Conservation (phyloP, 495 filamentous ascomycete species). For the Neurospora sp. region DNA sequence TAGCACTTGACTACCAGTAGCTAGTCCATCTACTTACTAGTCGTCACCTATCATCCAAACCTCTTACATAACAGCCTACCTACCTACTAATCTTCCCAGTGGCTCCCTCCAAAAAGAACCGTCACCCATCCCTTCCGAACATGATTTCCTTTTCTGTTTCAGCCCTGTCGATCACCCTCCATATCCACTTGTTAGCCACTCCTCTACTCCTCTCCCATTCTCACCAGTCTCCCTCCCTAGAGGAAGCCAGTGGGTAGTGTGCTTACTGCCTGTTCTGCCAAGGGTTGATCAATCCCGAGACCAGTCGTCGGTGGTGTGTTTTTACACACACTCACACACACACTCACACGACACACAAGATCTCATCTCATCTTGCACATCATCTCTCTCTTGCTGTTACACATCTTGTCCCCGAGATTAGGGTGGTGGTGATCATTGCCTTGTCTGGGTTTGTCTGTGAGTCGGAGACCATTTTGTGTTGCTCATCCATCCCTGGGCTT, state of each 20-base stretch:
- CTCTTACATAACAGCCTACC: background rate
- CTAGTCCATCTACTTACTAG: background rate
- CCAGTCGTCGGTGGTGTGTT: too few species aligned
- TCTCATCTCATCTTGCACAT: background rate
- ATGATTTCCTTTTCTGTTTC: slow-evolving; percentile 9
- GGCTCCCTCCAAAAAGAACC: background rate
- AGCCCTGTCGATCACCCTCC: slow-evolving; percentile 17
- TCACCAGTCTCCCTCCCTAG: background rate
- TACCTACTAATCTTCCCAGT: background rate
- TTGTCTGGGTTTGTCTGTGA: background rate
- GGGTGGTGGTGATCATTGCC: background rate
- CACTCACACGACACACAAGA: background rate
- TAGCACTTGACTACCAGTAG: background rate
- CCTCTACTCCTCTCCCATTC: background rate
- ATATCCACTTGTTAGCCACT: background rate
- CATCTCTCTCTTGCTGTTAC: background rate
- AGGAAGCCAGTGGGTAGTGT: background rate
- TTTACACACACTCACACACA: too few species aligned
- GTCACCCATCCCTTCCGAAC: background rate
- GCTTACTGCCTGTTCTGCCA: background rate
- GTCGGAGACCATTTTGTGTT: background rate
- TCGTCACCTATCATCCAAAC: background rate
- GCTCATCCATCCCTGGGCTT: background rate
- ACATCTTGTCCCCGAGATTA: background rate
- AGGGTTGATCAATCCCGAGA: background rate